Evolutionary conservation across 2,329 filamentous ascomycete species (phyloP), one percentile per base, ranked within the genome.

Genomic region (Cordyceps tenuipes): DNA sequence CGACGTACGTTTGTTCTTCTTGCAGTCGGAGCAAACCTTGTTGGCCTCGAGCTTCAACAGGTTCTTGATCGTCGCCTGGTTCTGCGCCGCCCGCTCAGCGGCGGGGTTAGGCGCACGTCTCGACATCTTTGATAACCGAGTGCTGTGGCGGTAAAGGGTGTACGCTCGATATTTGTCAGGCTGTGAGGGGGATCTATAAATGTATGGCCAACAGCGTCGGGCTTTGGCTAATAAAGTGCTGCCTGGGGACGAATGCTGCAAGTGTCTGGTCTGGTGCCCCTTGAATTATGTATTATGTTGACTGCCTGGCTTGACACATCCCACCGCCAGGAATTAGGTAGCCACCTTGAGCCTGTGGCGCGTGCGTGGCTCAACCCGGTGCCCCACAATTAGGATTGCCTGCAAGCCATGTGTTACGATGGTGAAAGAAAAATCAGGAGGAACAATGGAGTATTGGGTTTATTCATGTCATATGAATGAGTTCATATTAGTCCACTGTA

Each of bases 21-120:
- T 99, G 84, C 94, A 99, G 75, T 99, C 94, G 63, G 93, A 91
- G 80, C 94, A 99, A 71, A 89, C 85, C 80, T 99, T 99, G 79
- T 99, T 99, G 64, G 86, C 79, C 71, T 97, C 93, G 67, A 99
- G 79, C 78, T 97, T 99, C 72, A 97, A 81, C 67, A 99, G 83
- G 71, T 84, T 91, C 81, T 97, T 97, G 75, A 99, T 90, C 49
- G 91, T 95, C 73, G 88, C 86, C 74, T 90, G 88, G 77, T 99
- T 99, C 77, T 95, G 89, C 69, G 92, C 92, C 69, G 91, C 90
- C 75, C 90, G 87, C 76, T 96, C 90, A 66, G 90, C 89, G 65
- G 86, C 86, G 71, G 90, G 86, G 76, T 91, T 90, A 62, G 85
- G 83, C 62, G 84, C 78, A 72, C 90, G 85, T 79, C 90, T 83